Percentiles rank a stretch among this genome's conserved stretches.
phyloP scores from a whole-genome alignment of 2,329 filamentous ascomycete species.

The Colletotrichum eremochloae region DNA sequence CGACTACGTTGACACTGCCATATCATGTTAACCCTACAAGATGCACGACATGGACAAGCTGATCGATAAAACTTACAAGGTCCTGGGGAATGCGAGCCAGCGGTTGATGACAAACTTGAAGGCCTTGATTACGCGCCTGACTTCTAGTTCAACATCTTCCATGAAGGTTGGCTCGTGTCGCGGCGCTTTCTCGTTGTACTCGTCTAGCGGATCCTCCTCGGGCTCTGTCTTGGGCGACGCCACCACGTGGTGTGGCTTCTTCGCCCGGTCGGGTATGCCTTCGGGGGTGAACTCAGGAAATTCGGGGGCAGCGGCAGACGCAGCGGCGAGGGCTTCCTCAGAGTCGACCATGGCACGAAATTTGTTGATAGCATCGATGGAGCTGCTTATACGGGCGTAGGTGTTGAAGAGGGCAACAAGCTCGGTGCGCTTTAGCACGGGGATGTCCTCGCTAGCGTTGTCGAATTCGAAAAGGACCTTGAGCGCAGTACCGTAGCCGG shows the following conservation, averaged over 20 bases:
- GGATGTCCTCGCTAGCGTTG: conserved; percentile 71
- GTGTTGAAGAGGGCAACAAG: conserved; percentile 96
- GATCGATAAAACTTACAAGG: conserved; percentile 71
- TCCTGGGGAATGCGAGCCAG: conserved; percentile 78
- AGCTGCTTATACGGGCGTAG: conserved; percentile 86
- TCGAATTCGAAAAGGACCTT: conserved; percentile 98
- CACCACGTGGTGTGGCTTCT: conserved; percentile 60
- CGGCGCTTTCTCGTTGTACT: conserved; percentile 52
- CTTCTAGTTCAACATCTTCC: conserved; percentile 75
- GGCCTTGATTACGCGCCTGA: conserved; percentile 71
- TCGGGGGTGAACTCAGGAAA: conserved; percentile 41
- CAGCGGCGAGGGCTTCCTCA: conserved; percentile 48
- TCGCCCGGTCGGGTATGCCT: conserved; percentile 53
- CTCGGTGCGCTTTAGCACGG: conserved; percentile 86
- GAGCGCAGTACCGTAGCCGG: conserved; percentile 92
- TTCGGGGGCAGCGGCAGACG: conserved; percentile 45
- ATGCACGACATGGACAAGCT: not conserved
- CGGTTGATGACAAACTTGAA: conserved; percentile 75
- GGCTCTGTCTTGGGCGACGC: conserved; percentile 43
- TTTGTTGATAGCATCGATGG: conserved; percentile 78
- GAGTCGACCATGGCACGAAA: conserved; percentile 73
- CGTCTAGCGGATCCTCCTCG: conserved; percentile 46
- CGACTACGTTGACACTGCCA: conserved; percentile 55
- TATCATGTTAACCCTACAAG: conserved; percentile 47
- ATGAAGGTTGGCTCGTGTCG: conserved; percentile 56